Base-by-base conservation (phyloP, 371 early-diverging fungal species). In the Haplosporangium sp. region DNA sequence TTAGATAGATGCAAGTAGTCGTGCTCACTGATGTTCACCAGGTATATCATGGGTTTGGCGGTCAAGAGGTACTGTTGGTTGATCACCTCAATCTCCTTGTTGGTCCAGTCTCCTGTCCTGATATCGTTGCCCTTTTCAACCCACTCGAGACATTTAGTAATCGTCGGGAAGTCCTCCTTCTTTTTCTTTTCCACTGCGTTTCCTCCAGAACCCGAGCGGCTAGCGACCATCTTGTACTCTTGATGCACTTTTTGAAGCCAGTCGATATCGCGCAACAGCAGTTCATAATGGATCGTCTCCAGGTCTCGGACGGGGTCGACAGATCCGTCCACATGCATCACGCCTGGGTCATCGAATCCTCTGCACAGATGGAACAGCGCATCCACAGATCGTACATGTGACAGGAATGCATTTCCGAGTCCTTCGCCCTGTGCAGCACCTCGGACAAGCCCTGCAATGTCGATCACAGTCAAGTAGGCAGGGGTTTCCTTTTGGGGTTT, bases 391-490 rank as follows among this genome's bases (percentile, higher is more conserved):
- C 94, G 90, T 59, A 99, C 96, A 84, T 99, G 94, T 55, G 96
- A 94, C 85, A 99, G 83, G 89, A 99, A 99, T 50, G 94, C 94
- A 74, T 99, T 99, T 53, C 99, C 99, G 61, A 98, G 88, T n/a
- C 98, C 98, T 38, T 90, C 91, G 42, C 98, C 98, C 42, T 88
- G 86, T 12, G 94, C 85, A 12, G 99, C 97, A 53, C 98, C 98
- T 81, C 96, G 95, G 50, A 99, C 98, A 43, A 99, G 89, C 41
- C 99, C 99, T 45, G 99, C 99, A 85, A 99, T 99, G 83, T 99
- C 99, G 69, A 95, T 95, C 51, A 99, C 94, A 5, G 95, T 95
- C 67, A 99, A 86, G 65, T 85, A 91, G 50, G 94, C 94, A 21
- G 94, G 94, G 13, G 91, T 86, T 48, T 86, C 87, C 61, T 77